Percentiles rank a stretch among this genome's conserved stretches.
phyloP scores from a whole-genome alignment of 2,329 filamentous ascomycete genomes.

The Fusarium oxysporum region DNA sequence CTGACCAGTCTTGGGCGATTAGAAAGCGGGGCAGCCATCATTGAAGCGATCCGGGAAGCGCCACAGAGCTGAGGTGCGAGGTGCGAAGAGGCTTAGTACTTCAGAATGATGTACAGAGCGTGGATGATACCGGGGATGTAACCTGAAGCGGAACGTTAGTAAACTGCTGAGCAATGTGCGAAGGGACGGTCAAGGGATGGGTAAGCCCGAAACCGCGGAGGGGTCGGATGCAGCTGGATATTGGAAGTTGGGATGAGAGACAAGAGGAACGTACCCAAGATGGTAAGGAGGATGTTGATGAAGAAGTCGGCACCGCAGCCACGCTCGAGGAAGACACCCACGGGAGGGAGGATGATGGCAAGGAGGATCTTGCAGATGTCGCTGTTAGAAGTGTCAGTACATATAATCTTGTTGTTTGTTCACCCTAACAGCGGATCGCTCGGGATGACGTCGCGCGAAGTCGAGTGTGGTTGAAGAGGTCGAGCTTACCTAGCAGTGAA shows the following conservation, averaged over 20 bases:
- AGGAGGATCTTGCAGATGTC: slow-evolving; percentile 79
- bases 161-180: slow-evolving; percentile 9
- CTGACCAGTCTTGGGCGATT: slow-evolving; percentile 20
- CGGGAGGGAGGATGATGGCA: slow-evolving; percentile 88
- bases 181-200: not conserved
- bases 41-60: slow-evolving; percentile 21
- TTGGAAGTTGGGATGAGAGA: slow-evolving; percentile 2
- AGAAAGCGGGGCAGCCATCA: slow-evolving; percentile 29
- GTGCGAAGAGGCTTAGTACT: slow-evolving; percentile 70
- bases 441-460: slow-evolving; percentile 33
- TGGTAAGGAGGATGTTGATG: slow-evolving; percentile 92
- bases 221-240: slow-evolving; percentile 49
- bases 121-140: slow-evolving; percentile 88
- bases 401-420: not conserved
- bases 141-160: slow-evolving; percentile 49
- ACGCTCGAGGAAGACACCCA: slow-evolving; percentile 94
- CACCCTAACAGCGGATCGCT: slow-evolving; percentile 27
- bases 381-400: slow-evolving; percentile 43
- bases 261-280: slow-evolving; percentile 64
- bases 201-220: slow-evolving; percentile 49
- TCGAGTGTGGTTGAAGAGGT: slow-evolving; percentile 1
- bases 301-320: slow-evolving; percentile 88
- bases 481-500: slow-evolving; percentile 67
- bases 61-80: slow-evolving; percentile 21
- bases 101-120: slow-evolving; percentile 92